Conservation (phyloP, 2,329 filamentous ascomycete species). For the Diaporthe vexans region DNA sequence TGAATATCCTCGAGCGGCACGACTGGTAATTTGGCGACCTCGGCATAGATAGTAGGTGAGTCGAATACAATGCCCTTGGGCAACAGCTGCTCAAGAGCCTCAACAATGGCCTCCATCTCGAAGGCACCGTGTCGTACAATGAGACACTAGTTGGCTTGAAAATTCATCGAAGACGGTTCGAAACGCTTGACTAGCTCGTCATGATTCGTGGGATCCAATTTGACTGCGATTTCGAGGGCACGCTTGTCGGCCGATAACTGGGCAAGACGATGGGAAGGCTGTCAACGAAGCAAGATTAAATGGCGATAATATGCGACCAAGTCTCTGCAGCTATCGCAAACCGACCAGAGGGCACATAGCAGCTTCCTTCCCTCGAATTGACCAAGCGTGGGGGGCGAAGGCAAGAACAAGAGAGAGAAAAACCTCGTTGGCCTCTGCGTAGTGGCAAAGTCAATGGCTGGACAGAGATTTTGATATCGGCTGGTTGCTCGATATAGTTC, state of each 20-base stretch:
- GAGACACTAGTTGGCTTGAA: conserved; percentile 15
- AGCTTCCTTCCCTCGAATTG: neutral
- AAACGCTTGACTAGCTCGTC: conserved; percentile 22
- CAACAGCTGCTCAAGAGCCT: conserved; percentile 59
- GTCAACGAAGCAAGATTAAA: neutral
- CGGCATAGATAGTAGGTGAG: conserved; percentile 64
- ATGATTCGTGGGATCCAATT: conserved; percentile 34
- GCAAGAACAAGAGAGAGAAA: neutral
- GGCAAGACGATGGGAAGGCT: neutral
- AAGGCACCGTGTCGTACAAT: conserved; percentile 5
- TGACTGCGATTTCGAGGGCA: neutral
- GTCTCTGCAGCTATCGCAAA: conserved; percentile 6
- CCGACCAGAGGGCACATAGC: conserved; percentile 12
- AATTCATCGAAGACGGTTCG: conserved; percentile 33
- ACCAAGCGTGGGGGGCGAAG: neutral
- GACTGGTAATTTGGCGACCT: conserved; percentile 65
- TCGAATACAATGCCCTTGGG: conserved; percentile 72
- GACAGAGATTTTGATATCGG: conserved; percentile 11
- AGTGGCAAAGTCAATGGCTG: conserved; percentile 10
- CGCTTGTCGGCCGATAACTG: neutral
- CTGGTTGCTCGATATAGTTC: conserved; percentile 24
- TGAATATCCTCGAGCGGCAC: conserved; percentile 67
- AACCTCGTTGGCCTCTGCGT: neutral
- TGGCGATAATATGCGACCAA: neutral
- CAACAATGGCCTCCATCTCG: conserved; percentile 39